Conservation (phyloP, 352 stramenopile genomes). For the Globisporangium echinulatum region DNA sequence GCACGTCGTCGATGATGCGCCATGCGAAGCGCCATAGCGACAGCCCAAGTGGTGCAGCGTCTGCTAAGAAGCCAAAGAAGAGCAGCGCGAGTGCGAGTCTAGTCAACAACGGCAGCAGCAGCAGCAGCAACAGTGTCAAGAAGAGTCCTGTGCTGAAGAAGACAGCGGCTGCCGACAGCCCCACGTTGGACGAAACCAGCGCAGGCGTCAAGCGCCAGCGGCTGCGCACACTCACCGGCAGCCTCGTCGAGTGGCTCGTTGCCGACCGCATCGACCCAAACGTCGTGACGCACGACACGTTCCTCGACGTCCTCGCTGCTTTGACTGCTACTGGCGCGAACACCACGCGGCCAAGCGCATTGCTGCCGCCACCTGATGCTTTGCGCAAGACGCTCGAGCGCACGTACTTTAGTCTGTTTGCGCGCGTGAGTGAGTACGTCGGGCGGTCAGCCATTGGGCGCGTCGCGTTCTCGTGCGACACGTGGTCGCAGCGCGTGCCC, state of each 20-base stretch:
- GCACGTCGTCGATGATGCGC: conserved; percentile 80
- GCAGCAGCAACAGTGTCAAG: conserved; percentile 16
- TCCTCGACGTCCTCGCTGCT: conserved; percentile 36
- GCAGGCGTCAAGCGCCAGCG: conserved; percentile 65
- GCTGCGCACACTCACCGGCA: conserved; percentile 49
- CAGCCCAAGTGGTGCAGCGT: conserved; percentile 42
- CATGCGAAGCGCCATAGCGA: conserved; percentile 74
- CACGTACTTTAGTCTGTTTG: conserved; percentile 69
- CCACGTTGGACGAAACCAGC: conserved; percentile 52
- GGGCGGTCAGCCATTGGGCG: conserved; percentile 60
- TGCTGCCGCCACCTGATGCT: conserved; percentile 38
- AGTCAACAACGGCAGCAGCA: neutral
- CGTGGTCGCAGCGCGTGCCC: conserved; percentile 59
- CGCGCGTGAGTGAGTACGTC: conserved; percentile 67
- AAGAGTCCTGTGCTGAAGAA: conserved; percentile 35
- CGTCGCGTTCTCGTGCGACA: conserved; percentile 76
- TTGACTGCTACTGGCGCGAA: conserved; percentile 27
- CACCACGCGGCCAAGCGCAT: conserved; percentile 23
- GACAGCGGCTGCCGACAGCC: conserved; percentile 12
- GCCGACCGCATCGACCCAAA: conserved; percentile 63
- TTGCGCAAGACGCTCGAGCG: conserved; percentile 66
- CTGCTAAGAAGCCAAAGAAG: conserved; percentile 53
- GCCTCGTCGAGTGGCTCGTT: conserved; percentile 68
- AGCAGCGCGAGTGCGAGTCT: conserved; percentile 16
- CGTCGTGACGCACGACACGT: conserved; percentile 63